Conservation (phyloP, 345 rosid genomes). For the Citrus hindsii region DNA sequence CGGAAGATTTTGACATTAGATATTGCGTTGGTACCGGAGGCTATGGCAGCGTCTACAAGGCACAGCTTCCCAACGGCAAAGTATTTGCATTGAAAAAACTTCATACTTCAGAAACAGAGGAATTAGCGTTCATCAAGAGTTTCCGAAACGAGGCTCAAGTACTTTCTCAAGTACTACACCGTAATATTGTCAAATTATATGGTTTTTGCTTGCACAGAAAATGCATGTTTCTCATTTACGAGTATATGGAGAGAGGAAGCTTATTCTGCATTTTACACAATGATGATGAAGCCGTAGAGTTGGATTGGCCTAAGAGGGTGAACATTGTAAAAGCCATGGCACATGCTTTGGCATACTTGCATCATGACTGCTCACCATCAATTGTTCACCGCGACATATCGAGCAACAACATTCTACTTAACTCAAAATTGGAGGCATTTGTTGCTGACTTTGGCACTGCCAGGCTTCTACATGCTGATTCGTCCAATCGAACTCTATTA, state of each 20-base stretch:
- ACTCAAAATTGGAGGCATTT: no score
- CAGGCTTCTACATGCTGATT: neutral
- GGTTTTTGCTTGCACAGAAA: neutral
- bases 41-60: neutral
- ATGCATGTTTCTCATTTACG: neutral
- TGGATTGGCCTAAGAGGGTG: no score
- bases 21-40: neutral
- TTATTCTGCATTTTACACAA: neutral
- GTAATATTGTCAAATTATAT: neutral
- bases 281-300: no score
- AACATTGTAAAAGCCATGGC: no score
- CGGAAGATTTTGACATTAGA: neutral
- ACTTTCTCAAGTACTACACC: neutral
- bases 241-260: neutral
- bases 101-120: neutral
- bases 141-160: no score
- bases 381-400: no score
- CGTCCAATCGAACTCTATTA: neutral
- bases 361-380: no score
- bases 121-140: neutral
- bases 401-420: no score
- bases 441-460: no score
- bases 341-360: no score
- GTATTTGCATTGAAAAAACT: neutral
- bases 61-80: neutral